Conservation (phyloP, 768 basidiomycete species). For the Auriculariales sp. region DNA sequence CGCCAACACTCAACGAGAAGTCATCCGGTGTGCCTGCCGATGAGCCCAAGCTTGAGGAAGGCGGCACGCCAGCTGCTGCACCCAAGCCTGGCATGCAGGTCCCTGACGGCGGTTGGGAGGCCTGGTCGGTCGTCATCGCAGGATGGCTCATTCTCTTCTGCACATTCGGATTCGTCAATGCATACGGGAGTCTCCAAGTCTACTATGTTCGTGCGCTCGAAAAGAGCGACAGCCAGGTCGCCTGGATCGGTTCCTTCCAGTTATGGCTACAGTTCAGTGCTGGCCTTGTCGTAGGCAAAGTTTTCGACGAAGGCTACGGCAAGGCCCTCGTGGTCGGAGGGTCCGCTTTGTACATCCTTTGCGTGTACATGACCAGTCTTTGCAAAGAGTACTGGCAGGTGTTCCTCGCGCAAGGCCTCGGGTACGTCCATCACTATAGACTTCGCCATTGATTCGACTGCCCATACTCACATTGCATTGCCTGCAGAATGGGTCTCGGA, state of each 20-base stretch:
- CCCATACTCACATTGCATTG: too few species aligned
- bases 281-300: slow-evolving; percentile 2
- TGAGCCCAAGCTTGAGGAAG: too few species aligned
- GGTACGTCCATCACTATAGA: too few species aligned
- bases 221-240: neutral
- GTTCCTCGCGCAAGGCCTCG: neutral
- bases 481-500: neutral
- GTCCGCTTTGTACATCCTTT: slow-evolving; percentile 2
- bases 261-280: slow-evolving; percentile 3
- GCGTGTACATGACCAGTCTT: neutral
- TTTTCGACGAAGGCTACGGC: slow-evolving; percentile 8
- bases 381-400: neutral
- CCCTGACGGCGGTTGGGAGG: neutral
- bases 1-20: too few species aligned
- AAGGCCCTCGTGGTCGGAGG: neutral
- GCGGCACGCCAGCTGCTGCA: too few species aligned
- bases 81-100: too few species aligned
- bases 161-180: neutral
- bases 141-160: neutral
- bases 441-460: too few species aligned
- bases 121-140: neutral
- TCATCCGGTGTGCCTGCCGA: too few species aligned
- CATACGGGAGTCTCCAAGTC: neutral
- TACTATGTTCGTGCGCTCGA: neutral
- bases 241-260: slow-evolving; percentile 9